A percentile compares a stretch with the other conserved stretches of the same genome.
Conservation (phyloP, 2,329 filamentous ascomycete genomes). For the Cercospora citrullina region DNA sequence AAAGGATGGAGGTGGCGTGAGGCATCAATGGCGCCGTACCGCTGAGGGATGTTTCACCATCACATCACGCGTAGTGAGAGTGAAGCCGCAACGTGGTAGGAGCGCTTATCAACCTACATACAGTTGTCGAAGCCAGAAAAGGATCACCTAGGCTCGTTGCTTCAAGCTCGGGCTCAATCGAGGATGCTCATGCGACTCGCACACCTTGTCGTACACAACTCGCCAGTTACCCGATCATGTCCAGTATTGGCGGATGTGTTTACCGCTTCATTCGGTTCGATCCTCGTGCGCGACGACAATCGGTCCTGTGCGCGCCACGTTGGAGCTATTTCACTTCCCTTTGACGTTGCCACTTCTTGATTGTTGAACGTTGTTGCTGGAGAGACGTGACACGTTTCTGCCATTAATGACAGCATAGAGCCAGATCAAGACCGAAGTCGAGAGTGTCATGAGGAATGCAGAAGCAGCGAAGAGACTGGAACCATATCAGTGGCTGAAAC, state of each 20-base stretch:
- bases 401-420: conserved; percentile 69
- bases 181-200: neutral
- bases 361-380: conserved; percentile 18
- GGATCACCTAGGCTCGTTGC: neutral
- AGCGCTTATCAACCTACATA: neutral
- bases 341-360: conserved; percentile 32
- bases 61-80: neutral
- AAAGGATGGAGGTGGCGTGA: neutral
- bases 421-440: conserved; percentile 68
- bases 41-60: neutral
- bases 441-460: conserved; percentile 69
- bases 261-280: neutral
- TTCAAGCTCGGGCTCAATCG: neutral
- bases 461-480: conserved; percentile 48
- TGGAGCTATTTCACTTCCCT: conserved; percentile 21
- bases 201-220: too few species aligned
- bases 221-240: neutral
- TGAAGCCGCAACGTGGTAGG: neutral
- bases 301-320: neutral
- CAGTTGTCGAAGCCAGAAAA: neutral
- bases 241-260: neutral
- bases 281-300: neutral
- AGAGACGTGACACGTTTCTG: conserved; percentile 22
- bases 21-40: neutral
- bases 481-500: conserved; percentile 17